These are phyloP conservation scores for Penicillium dipodomyicola DNA, from an alignment of 495 filamentous ascomycete species.

Conservation along the genomic window DNA sequence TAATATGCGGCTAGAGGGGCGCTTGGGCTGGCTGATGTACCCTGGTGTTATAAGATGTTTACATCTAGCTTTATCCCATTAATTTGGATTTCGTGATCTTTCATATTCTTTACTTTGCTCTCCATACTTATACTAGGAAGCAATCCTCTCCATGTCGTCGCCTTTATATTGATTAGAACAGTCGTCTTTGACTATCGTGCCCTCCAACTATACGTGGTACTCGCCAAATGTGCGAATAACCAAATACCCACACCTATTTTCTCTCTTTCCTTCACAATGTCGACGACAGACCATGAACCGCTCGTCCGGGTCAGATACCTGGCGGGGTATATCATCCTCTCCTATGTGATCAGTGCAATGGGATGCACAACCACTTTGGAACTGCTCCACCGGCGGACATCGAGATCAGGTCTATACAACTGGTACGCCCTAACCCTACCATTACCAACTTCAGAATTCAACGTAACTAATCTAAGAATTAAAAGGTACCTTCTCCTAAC, in stretches of 20 bases:
- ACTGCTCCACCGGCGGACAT: constrained; percentile 73
- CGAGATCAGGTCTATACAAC: constrained; percentile 64
- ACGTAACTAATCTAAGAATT: not conserved
- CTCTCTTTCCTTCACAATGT: constrained; percentile 22
- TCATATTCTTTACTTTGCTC: not conserved
- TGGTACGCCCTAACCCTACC: constrained; percentile 46
- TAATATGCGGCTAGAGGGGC: not conserved
- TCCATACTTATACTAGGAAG: not conserved
- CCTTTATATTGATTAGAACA: not conserved
- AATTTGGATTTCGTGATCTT: not conserved
- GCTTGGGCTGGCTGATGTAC: not conserved
- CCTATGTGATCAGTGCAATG: constrained; percentile 73
- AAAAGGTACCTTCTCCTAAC: constrained; percentile 66
- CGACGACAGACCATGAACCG: constrained; percentile 12
- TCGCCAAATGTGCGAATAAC: not conserved
- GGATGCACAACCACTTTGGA: constrained; percentile 78
- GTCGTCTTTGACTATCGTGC: constrained; percentile 1
- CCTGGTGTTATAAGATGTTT: constrained; percentile 7
- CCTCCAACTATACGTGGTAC: not conserved
- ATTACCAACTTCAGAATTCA: not conserved
- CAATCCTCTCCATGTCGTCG: not conserved
- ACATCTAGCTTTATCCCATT: not conserved
- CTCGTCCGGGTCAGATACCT: constrained; percentile 46
- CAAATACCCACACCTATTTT: not conserved
- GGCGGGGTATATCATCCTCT: constrained; percentile 64